Evolutionary conservation across 371 early-diverging fungal species (phyloP), one percentile per base, ranked within the genome.

Genomic region (Saksenaea oblongispora): DNA sequence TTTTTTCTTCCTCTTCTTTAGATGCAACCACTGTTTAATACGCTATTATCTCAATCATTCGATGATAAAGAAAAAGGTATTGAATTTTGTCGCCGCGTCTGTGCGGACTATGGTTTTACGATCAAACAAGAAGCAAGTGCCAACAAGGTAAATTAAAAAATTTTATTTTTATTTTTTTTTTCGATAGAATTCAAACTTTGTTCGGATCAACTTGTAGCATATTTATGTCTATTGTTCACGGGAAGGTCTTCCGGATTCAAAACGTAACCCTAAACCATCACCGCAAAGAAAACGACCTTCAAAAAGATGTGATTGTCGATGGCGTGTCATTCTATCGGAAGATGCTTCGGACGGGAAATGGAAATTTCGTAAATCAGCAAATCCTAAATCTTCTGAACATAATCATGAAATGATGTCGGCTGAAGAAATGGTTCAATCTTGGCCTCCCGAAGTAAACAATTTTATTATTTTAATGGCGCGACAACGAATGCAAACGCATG

Each of bases 201-300:
- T 31, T 39, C 36, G 36, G 15, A 42, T 34, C 10, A 34, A 26
- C 31, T 31, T 31, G 31, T 56, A 85, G 86, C 79, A 78, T 62
- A 83, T 87, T 7, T 83, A 84, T 64, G 67, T 87, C 31, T 84
- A 82, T 59, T 87, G 88, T 62, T 83, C 86, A 7, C 72, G 82
- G 58, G 84, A 83, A 69, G 81, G 85, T n/a, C 67, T 83, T 10
- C 78, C 82, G 8, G 85, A 82, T 56, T 77, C 79, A 26, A 73
- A 75, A 67, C 80, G 83, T 54, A 76, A 80, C 64, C 78, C 81
- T 60, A 79, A 80, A 71, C 73, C 78, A 34, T 72, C 75, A 17
- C 67, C 70, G 26, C 81, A 82, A 68, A 73, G 84, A 47, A 84
- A 84, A 63, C 79, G 84, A 54, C 70, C 82, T 0, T 78, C 81